Conservation (phyloP, 192 early-diverging fungal species). For the Entrophospora sp. region DNA sequence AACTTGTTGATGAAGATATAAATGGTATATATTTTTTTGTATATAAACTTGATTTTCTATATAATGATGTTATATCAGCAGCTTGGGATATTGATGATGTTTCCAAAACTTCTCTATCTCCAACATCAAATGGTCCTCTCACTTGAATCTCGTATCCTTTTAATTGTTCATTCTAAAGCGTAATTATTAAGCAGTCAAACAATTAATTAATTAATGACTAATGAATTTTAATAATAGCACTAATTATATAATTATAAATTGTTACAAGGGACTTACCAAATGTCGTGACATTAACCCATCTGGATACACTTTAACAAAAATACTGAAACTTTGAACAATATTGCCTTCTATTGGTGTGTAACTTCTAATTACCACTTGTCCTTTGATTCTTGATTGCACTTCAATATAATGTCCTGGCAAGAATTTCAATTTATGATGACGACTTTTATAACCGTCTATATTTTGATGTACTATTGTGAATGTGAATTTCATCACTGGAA, state of each 20-base stretch:
- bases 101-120: background rate
- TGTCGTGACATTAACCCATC: slow-evolving; percentile 15
- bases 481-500: slow-evolving; percentile 11
- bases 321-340: background rate
- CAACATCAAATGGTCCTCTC: slow-evolving; percentile 16
- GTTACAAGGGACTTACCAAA: background rate
- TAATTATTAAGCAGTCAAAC: background rate
- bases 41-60: background rate
- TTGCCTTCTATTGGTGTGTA: slow-evolving; percentile 13
- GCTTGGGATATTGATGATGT: background rate
- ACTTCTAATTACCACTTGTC: slow-evolving; percentile 8
- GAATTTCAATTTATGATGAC: background rate
- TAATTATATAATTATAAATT: background rate
- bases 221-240: background rate
- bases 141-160: slow-evolving; percentile 14
- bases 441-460: too few species aligned
- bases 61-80: too few species aligned
- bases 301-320: slow-evolving; percentile 18
- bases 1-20: background rate
- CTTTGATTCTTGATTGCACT: slow-evolving; percentile 5
- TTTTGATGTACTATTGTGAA: slow-evolving; percentile 5
- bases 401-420: slow-evolving; percentile 20
- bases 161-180: slow-evolving; percentile 9
- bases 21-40: background rate
- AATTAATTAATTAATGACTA: background rate